Percentiles rank a stretch among this genome's conserved stretches.
These are phyloP conservation scores for Mycena chlorophos DNA, from an alignment of 768 basidiomycete species.

Conservation along the genomic window DNA sequence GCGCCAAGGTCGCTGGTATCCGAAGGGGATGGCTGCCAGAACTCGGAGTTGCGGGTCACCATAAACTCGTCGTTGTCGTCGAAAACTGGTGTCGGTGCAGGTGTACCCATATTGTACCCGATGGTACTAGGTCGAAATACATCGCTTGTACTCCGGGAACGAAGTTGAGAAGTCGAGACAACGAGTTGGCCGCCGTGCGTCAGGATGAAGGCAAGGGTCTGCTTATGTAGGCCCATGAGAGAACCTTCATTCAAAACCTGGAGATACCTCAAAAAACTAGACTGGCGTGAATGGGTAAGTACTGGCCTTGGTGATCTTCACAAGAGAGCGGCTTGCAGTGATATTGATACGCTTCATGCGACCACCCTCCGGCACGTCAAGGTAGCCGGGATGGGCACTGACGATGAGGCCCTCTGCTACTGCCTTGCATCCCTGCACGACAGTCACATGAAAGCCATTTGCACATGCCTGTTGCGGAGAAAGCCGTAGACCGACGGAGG, in stretches of 20 bases:
- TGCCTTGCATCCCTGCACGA: constrained; percentile 7
- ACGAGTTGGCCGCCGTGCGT: not conserved
- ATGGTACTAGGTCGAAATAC: too few relatives aligned
- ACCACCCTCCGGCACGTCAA: not conserved
- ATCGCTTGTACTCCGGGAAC: too few relatives aligned
- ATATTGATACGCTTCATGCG: constrained; percentile 1
- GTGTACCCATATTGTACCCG: too few relatives aligned
- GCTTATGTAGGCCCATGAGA: not conserved
- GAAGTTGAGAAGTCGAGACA: constrained; percentile 1
- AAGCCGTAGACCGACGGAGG: constrained; percentile 1
- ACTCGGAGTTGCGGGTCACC: too few relatives aligned
- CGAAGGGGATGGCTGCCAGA: too few relatives aligned
- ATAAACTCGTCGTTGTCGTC: too few relatives aligned
- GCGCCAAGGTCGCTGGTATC: too few relatives aligned
- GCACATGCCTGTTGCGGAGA: not conserved
- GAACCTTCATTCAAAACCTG: not conserved
- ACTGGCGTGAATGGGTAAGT: not conserved
- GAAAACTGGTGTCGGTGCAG: too few relatives aligned
- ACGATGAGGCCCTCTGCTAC: not conserved
- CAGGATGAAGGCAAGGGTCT: not conserved
- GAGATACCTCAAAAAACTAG: not conserved
- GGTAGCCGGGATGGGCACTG: not conserved
- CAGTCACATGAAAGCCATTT: not conserved
- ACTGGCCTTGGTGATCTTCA: constrained; percentile 1
- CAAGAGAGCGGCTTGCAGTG: not conserved